Conservation (phyloP, 2,329 filamentous ascomycete species). For the Talaromyces atroroseus region DNA sequence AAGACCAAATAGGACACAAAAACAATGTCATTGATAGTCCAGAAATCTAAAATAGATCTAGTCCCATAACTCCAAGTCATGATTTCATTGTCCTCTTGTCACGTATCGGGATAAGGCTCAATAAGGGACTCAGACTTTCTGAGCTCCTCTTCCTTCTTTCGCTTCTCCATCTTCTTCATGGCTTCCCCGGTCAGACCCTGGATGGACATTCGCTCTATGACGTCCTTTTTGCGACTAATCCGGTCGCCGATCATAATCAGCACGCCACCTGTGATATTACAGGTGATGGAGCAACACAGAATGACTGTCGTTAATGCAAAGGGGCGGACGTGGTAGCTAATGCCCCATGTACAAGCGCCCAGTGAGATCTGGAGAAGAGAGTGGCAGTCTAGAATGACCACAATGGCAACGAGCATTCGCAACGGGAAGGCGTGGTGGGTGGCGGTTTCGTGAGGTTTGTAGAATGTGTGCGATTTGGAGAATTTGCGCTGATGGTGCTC, state of each 20-base stretch:
- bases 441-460: conserved; percentile 79
- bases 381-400: conserved; percentile 74
- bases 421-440: conserved; percentile 78
- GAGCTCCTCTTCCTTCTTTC: conserved; percentile 37
- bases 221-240: conserved; percentile 77
- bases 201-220: conserved; percentile 68
- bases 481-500: conserved; percentile 76
- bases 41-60: neutral
- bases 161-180: conserved; percentile 52
- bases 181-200: conserved; percentile 68
- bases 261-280: conserved; percentile 70
- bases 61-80: neutral
- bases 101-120: neutral
- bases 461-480: conserved; percentile 77
- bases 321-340: conserved; percentile 63
- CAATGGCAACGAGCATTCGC: conserved; percentile 66
- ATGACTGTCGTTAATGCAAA: conserved; percentile 74
- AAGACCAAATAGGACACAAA: neutral
- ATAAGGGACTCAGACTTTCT: neutral
- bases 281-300: conserved; percentile 70
- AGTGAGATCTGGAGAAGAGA: conserved; percentile 75
- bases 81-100: neutral
- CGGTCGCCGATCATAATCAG: conserved; percentile 72
- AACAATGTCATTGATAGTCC: neutral
- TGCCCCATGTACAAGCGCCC: conserved; percentile 72